Base-by-base conservation (phyloP, 2,329 filamentous ascomycete species). In the Cytospora schulzeri region DNA sequence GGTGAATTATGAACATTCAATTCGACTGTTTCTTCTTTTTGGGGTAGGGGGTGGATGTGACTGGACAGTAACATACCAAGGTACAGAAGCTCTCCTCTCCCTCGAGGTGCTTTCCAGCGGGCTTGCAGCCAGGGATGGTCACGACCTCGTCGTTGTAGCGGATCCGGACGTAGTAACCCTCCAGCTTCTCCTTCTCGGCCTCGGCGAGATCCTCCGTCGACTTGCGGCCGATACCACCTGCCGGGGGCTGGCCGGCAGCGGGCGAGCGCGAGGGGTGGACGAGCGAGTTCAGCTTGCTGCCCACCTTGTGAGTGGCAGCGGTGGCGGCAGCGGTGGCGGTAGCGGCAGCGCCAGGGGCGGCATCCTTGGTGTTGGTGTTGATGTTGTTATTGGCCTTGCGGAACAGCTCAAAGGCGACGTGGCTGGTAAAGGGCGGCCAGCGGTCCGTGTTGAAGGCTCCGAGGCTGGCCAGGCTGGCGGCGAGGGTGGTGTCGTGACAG, bases 401-500 rank as follows among this genome's bases (percentile, higher is more conserved):
- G 80, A 98, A 97, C 67, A 98, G 83, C 77, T 99, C 95, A 62
- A 99, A 81, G 35, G 95, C 93, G 68, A 99, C 84, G 71, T 96
- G 93, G 70, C 91, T 94, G 0, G 94, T 97, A 73, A 94, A 99
- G 0, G 93, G 93, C 0, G 95, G 95, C 95, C 95, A 99, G 41
- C 84, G 83, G 56, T 85, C 85, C 24, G 80, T 79, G 51, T 91
- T 81, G 73, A 92, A 95, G 3, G 91, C 90, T 3, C 94, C 95
- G 8, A 98, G 77, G 69, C 91, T 91, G 19, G 89, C 80, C 31
- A 99, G 79, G 1, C 92, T 81, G 1, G 85, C 91, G 3, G 92
- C 95, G 6, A 99, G 83, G 0, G 95, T 98, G 2, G 95, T 98
- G 73, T 98, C 93, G 76, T 97, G 93, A 72, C 93, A 97, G 35